A percentile compares a stretch with the other conserved stretches of the same genome.
Conservation (phyloP, 441 rosid genomes). For the Pelargonium citronellum region DNA sequence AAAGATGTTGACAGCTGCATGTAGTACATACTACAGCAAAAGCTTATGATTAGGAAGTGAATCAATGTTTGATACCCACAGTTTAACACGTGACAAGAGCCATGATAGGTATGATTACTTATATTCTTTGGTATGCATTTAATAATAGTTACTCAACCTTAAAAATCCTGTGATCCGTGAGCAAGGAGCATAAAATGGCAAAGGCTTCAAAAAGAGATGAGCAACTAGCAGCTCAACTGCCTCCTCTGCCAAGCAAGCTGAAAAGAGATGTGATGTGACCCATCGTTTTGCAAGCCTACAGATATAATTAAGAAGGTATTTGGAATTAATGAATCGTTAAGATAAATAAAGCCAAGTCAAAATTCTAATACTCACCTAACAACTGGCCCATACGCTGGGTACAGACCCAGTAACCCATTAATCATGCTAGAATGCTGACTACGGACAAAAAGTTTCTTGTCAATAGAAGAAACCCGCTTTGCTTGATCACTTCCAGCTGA, state of each 20-base stretch:
- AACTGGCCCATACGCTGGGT: slow-evolving; percentile 61
- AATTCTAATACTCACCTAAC: slow-evolving; percentile 43
- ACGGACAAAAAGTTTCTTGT: slow-evolving; percentile 58
- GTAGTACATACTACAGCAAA: neutral
- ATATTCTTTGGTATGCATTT: neutral
- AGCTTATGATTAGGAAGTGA: neutral
- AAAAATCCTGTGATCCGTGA: slow-evolving; percentile 80
- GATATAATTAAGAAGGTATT: slow-evolving; percentile 10
- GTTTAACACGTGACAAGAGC: neutral
- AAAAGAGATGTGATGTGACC: slow-evolving; percentile 86
- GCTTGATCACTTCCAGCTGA: slow-evolving; percentile 48
- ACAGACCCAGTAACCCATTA: slow-evolving; percentile 64
- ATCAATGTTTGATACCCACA: neutral
- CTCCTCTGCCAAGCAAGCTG: slow-evolving; percentile 85
- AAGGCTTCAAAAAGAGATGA: slow-evolving; percentile 62
- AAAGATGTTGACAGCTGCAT: neutral
- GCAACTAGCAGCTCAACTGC: slow-evolving; percentile 83
- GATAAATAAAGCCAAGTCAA: slow-evolving; percentile 10
- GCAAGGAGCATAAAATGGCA: slow-evolving; percentile 71
- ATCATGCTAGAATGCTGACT: slow-evolving; percentile 95
- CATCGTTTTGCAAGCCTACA: slow-evolving; percentile 91
- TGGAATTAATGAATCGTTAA: neutral
- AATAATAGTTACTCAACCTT: slow-evolving; percentile 40
- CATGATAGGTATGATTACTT: slow-evolving; percentile 7
- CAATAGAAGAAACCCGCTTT: slow-evolving; percentile 54